Percentiles rank a stretch among this genome's conserved stretches.
Conservation (phyloP, 1,284 basidiomycete genomes). For the Afroboletus lepidellus region DNA sequence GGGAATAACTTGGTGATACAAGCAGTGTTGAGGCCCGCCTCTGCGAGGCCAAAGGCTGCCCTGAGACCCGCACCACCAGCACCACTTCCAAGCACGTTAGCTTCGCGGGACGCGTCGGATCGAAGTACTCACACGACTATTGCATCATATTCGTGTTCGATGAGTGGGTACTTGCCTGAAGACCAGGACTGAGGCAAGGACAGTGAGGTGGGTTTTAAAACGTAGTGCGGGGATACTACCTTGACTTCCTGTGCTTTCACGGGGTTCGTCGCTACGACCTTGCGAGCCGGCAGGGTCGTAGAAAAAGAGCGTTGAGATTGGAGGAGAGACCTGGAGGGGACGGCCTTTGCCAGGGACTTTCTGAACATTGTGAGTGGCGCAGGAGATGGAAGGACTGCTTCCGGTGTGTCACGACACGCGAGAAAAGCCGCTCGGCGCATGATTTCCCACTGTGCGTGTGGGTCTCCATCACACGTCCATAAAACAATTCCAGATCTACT, state of each 20-base stretch:
- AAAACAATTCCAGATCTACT: not conserved
- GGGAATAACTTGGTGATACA: constrained; percentile 99
- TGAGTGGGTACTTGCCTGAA: constrained; percentile 88
- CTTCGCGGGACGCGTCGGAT: not conserved
- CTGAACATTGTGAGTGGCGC: constrained; percentile 24
- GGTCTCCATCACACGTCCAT: too few species aligned
- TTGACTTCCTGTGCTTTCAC: constrained; percentile 82
- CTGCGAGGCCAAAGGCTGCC: constrained; percentile 98
- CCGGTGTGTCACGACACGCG: constrained; percentile 18
- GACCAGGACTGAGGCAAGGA: constrained; percentile 57
- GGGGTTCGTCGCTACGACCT: constrained; percentile 74
- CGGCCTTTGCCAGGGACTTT: constrained; percentile 41
- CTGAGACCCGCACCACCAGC: constrained; percentile 98
- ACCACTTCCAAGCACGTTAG: constrained; percentile 55
- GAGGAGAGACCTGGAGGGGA: constrained; percentile 44
- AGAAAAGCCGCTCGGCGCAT: constrained; percentile 10
- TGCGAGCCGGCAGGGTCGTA: constrained; percentile 54
- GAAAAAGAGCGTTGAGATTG: constrained; percentile 59
- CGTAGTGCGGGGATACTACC: constrained; percentile 40
- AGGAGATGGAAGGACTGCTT: constrained; percentile 1
- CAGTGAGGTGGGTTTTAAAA: constrained; percentile 12
- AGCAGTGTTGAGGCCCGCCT: constrained; percentile 97
- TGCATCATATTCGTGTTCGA: constrained; percentile 97
- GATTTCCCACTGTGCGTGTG: too few species aligned
- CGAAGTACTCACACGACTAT: constrained; percentile 83